Percentiles rank a stretch among this genome's conserved stretches.
phyloP scores from a whole-genome alignment of 75 land plant species.

The Selaginella moellendorffii region DNA sequence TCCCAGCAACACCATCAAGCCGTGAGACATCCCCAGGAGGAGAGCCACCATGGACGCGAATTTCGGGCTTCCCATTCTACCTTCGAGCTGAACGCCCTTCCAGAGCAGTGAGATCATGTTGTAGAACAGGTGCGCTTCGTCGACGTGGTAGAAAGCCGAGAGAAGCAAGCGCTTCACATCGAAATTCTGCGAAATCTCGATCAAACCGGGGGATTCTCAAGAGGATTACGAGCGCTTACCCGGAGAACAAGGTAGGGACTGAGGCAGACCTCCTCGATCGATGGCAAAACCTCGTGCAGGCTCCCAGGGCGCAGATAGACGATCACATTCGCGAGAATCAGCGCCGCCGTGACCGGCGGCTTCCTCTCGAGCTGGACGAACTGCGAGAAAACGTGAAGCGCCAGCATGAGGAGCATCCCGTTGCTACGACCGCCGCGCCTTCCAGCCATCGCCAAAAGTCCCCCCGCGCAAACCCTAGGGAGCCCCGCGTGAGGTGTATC shows the following conservation, averaged over 20 bases:
- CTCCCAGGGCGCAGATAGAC: conserved; percentile 48
- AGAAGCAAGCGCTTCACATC: conserved; percentile 63
- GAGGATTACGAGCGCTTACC: conserved; percentile 23
- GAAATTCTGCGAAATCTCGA: conserved; percentile 41
- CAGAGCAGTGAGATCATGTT: conserved; percentile 89
- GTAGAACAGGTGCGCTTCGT: conserved; percentile 74
- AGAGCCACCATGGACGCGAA: conserved; percentile 68
- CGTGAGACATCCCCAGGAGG: conserved; percentile 65
- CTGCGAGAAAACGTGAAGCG: conserved; percentile 43
- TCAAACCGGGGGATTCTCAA: conserved; percentile 29
- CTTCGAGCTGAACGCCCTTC: conserved; percentile 89
- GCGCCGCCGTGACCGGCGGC: conserved; percentile 77
- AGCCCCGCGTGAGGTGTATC: not conserved
- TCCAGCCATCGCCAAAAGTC: not conserved
- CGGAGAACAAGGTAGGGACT: conserved; percentile 62
- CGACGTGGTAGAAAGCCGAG: conserved; percentile 73
- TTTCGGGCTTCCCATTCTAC: conserved; percentile 61
- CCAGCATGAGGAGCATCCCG: conserved; percentile 70
- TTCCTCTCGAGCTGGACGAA: conserved; percentile 43
- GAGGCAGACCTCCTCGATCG: conserved; percentile 52
- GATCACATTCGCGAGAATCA: conserved; percentile 50
- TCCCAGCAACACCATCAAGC: conserved; percentile 48
- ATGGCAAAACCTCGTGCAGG: conserved; percentile 45
- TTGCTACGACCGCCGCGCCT: not conserved
- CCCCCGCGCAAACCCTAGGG: not conserved